phyloP scores from a whole-genome alignment of 768 basidiomycete genomes.

The Russula sp. region DNA sequence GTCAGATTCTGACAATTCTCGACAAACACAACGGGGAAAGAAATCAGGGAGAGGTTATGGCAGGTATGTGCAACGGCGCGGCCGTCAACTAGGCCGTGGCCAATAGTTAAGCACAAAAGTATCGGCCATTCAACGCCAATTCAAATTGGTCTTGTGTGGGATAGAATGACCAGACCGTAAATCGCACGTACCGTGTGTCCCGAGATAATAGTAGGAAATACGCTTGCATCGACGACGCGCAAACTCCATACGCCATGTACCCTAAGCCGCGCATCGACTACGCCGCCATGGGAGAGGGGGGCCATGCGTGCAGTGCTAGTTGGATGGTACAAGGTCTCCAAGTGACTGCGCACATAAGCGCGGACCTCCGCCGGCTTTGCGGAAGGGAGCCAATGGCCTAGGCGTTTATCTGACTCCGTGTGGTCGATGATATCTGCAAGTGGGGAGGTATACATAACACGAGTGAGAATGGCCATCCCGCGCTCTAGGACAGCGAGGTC shows the following conservation, averaged over 20 bases:
- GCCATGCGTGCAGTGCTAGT: constrained; percentile 37
- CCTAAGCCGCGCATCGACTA: constrained; percentile 36
- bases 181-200: constrained; percentile 38
- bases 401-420: constrained; percentile 24
- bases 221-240: constrained; percentile 40
- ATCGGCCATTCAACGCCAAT: background rate
- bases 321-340: constrained; percentile 40
- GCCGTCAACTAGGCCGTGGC: too few species aligned
- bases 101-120: background rate
- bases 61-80: background rate
- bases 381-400: constrained; percentile 34
- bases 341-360: constrained; percentile 28
- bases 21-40: background rate
- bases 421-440: constrained; percentile 33
- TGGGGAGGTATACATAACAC: constrained; percentile 35
- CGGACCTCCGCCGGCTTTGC: constrained; percentile 32
- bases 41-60: background rate
- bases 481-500: constrained; percentile 36
- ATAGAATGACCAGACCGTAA: background rate
- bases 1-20: background rate
- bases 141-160: background rate
- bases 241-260: constrained; percentile 39
- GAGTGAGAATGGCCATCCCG: constrained; percentile 33
- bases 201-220: constrained; percentile 37
- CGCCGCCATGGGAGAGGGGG: constrained; percentile 32